These are phyloP conservation scores for Phaffia tasmanica DNA, from an alignment of 768 basidiomycete species.

Conservation along the genomic window DNA sequence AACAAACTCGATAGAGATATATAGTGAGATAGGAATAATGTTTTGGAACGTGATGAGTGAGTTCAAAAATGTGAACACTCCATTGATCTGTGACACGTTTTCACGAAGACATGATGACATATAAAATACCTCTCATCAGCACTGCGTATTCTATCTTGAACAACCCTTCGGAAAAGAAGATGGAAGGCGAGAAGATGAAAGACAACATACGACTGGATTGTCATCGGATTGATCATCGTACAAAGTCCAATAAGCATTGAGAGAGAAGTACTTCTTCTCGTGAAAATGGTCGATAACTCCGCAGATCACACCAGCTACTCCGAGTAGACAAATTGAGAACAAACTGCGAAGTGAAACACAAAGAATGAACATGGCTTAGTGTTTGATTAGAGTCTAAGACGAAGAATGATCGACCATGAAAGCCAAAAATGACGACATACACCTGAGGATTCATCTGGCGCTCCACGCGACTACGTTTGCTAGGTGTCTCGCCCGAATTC, in stretches of 20 bases:
- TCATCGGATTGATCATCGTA: slow-evolving; percentile 90
- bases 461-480: too few relatives aligned
- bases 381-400: neutral
- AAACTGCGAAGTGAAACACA: neutral
- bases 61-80: slow-evolving; percentile 40
- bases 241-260: slow-evolving; percentile 62
- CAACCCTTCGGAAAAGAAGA: neutral
- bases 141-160: neutral
- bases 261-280: slow-evolving; percentile 59
- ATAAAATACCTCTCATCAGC: neutral
- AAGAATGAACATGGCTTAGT: neutral
- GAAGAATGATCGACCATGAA: neutral
- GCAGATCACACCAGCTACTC: neutral
- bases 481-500: slow-evolving; percentile 31
- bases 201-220: slow-evolving; percentile 60
- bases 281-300: too few relatives aligned
- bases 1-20: slow-evolving; percentile 96
- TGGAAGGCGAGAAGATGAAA: neutral
- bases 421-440: neutral
- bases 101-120: neutral
- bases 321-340: neutral
- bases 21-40: slow-evolving; percentile 87
- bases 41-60: slow-evolving; percentile 95
- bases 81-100: neutral
- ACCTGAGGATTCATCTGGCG: too few relatives aligned